phyloP scores from a whole-genome alignment of 352 stramenopile genomes.

The Nothophytophthora sp. region DNA sequence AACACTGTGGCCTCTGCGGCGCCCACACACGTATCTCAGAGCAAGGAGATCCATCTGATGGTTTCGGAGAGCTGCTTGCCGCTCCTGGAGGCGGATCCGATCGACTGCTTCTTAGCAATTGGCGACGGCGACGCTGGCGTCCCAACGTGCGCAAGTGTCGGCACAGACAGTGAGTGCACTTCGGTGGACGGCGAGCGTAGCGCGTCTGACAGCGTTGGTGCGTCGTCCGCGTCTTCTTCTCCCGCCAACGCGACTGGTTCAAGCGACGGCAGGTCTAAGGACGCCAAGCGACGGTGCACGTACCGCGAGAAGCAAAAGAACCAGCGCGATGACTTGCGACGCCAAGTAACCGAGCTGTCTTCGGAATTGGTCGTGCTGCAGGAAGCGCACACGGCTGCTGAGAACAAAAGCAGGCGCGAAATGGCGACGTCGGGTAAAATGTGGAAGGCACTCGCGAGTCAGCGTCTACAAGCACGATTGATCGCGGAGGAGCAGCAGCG shows the following conservation, averaged over 20 bases:
- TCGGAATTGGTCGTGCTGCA: conserved; percentile 6
- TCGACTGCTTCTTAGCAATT: conserved; percentile 11
- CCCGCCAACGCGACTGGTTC: not conserved
- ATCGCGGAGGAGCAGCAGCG: conserved; percentile 17
- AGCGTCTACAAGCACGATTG: conserved; percentile 16
- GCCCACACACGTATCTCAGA: conserved; percentile 11
- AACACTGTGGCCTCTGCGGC: conserved; percentile 11
- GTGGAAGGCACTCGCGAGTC: conserved; percentile 23
- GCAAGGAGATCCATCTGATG: conserved; percentile 14
- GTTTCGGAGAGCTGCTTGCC: conserved; percentile 19
- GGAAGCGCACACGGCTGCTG: conserved; percentile 3
- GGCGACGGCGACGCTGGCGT: not conserved
- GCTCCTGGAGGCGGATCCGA: conserved; percentile 15
- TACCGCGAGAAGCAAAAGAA: conserved; percentile 31
- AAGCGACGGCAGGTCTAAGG: conserved; percentile 15
- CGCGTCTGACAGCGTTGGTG: no score
- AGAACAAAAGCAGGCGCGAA: not conserved
- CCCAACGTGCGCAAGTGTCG: not conserved
- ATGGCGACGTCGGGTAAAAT: conserved; percentile 1
- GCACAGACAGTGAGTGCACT: conserved; percentile 18
- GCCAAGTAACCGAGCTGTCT: conserved; percentile 19
- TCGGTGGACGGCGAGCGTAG: conserved; percentile 18
- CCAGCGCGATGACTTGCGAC: conserved; percentile 9
- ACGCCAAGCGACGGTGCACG: conserved; percentile 21
- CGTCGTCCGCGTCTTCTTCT: conserved; percentile 12